These are phyloP conservation scores for Monascus ruber DNA, from an alignment of 2,329 filamentous ascomycete species.

Conservation along the genomic window DNA sequence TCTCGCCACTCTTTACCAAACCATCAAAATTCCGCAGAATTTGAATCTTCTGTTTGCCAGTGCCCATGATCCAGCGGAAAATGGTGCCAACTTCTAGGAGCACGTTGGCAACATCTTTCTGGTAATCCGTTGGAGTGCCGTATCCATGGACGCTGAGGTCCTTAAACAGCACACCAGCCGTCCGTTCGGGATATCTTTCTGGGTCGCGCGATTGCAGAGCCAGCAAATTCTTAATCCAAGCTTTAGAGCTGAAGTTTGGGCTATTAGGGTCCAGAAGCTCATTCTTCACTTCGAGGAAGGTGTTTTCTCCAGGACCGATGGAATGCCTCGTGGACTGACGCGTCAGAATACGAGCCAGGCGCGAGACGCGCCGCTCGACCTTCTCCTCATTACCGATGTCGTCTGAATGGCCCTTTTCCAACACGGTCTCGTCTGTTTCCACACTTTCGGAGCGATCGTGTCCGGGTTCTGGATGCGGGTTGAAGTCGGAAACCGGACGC, in stretches of 20 bases:
- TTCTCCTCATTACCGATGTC: constrained; percentile 14
- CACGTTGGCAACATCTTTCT: constrained; percentile 35
- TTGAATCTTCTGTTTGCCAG: constrained; percentile 39
- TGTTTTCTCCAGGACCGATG: constrained; percentile 17
- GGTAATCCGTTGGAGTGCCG: constrained; percentile 57
- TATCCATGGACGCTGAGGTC: constrained; percentile 59
- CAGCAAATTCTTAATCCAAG: constrained; percentile 38
- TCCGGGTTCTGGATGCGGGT: constrained; percentile 2
- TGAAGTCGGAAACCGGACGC: constrained; percentile 1
- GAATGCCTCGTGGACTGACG: constrained; percentile 24
- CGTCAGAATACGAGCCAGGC: constrained; percentile 24
- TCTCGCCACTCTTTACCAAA: constrained; percentile 46
- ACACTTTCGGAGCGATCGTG: constrained; percentile 13
- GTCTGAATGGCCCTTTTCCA: constrained; percentile 7
- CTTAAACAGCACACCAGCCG: constrained; percentile 54
- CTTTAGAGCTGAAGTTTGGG: constrained; percentile 33
- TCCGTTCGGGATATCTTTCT: constrained; percentile 41
- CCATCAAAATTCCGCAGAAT: constrained; percentile 57
- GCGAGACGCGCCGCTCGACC: constrained; percentile 19
- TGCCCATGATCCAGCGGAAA: constrained; percentile 20
- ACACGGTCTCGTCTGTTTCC: constrained; percentile 18
- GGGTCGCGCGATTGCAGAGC: constrained; percentile 40
- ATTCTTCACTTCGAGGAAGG: constrained; percentile 22
- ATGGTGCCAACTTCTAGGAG: constrained; percentile 24
- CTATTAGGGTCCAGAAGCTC: constrained; percentile 35